phyloP scores from a whole-genome alignment of 2,329 filamentous ascomycete species.

The Dactylonectria macrodidyma region DNA sequence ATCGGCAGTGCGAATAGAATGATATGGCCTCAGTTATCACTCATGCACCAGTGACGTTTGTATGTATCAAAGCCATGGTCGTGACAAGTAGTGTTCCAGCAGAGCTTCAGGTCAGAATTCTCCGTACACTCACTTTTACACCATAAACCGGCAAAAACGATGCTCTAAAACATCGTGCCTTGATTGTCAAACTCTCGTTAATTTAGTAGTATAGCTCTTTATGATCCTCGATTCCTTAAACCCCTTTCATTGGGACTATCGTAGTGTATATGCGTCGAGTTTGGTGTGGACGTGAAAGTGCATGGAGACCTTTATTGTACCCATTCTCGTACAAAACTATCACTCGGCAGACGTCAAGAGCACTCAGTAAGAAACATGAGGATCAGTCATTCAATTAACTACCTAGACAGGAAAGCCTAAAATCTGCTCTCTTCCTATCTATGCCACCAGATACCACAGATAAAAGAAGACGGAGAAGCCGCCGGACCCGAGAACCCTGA shows the following conservation, averaged over 20 bases:
- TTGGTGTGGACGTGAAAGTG: too few relatives aligned
- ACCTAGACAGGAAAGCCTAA: slow-evolving; percentile 13
- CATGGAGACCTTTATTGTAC: not conserved
- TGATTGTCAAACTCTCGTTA: too few relatives aligned
- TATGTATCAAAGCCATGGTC: not conserved
- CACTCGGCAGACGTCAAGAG: not conserved
- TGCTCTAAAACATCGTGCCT: too few relatives aligned
- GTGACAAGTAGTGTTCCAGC: not conserved
- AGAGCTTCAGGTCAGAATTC: too few relatives aligned
- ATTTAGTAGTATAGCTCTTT: too few relatives aligned
- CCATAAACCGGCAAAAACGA: too few relatives aligned
- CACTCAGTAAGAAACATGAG: not conserved
- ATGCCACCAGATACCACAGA: slow-evolving; percentile 16
- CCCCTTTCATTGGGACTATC: too few relatives aligned
- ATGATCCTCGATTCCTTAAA: too few relatives aligned
- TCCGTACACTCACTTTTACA: too few relatives aligned
- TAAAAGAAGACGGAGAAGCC: slow-evolving; percentile 13
- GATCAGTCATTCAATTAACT: slow-evolving; percentile 29
- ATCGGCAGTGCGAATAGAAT: slow-evolving; percentile 44
- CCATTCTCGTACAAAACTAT: not conserved
- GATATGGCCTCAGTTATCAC: slow-evolving; percentile 30
- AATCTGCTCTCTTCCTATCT: slow-evolving; percentile 22
- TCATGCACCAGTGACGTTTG: not conserved
- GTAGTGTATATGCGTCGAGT: too few relatives aligned
- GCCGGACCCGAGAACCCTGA: slow-evolving; percentile 10